phyloP scores from a whole-genome alignment of 257 asterid species.

The Solanum habrochaites region DNA sequence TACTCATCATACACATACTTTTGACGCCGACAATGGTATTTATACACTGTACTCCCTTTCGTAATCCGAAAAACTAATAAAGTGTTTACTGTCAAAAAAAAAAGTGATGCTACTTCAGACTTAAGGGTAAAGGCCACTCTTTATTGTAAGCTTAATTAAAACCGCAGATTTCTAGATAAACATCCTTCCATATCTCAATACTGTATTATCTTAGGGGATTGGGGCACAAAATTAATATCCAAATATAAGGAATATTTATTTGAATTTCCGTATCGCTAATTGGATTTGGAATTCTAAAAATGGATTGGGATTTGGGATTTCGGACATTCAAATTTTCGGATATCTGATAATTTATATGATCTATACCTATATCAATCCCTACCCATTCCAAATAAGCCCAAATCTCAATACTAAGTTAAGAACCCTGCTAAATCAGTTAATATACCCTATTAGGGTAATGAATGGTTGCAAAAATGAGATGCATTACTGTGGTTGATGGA shows the following conservation, averaged over 20 bases:
- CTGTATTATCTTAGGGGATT: neutral
- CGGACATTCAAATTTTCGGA: neutral
- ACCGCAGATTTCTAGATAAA: neutral
- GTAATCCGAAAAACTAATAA: neutral
- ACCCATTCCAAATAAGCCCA: neutral
- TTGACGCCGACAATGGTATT: neutral
- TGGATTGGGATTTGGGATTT: neutral
- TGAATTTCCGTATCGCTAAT: neutral
- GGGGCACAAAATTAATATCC: neutral
- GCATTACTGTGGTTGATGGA: neutral
- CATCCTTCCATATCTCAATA: neutral
- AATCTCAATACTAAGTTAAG: neutral
- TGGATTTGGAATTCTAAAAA: neutral
- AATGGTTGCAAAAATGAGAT: neutral
- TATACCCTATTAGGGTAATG: neutral
- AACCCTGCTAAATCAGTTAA: neutral
- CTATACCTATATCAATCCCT: neutral
- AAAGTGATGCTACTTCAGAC: neutral
- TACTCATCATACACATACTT: neutral
- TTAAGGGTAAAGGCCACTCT: neutral
- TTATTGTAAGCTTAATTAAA: neutral
- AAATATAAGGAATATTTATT: neutral
- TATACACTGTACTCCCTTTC: neutral
- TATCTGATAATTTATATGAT: neutral
- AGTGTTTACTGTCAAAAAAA: neutral